Base-by-base conservation (phyloP, 768 basidiomycete species). In the Hygrocybe punicea region DNA sequence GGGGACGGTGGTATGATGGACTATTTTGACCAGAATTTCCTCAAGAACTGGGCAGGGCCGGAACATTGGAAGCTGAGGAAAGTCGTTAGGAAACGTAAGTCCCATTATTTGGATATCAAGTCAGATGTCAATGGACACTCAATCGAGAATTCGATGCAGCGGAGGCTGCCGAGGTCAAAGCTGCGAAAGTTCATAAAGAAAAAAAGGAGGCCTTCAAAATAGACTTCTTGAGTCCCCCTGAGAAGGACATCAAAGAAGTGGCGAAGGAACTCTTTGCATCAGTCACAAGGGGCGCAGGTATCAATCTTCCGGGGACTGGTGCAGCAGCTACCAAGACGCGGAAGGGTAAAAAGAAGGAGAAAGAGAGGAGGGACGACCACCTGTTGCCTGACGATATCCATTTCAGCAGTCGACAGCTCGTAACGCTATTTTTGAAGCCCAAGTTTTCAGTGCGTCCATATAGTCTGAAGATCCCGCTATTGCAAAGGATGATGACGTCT, bases 11-110 rank as follows among this genome's bases (percentile, higher is more conserved):
- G 80, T 2, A 81, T 79, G 56, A 84, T 89, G 56, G 93, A 95
- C 64, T 97, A 96, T 70, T 97, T 98, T 67, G 95, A 98, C 70
- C 81, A 86, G 64, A 84, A 78, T 59, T 81, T 90, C 65, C 77
- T 86, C 63, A 96, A 91, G 79, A 96, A 96, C 63, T 99, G 97
- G 97, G 97, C 97, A 3, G 97, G 97, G 0, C 95, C 95, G 7
- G 93, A 98, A 71, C 97, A 99, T 68, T 99, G 97, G 96, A 98
- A 96, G 69, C 71, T 98, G 65, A 78, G 89, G 59, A 89, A 86
- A 67, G 80, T 86, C n/a, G 77, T 93, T 52, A 82, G 89, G 58
- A 83, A 81, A 77, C 81, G 93, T 95, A 60, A 72, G 84, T 70
- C 11, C 11, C 54, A 50, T 25, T 39, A 11, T 33, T 10, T 21